Evolutionary conservation across 495 filamentous ascomycete genomes (phyloP), one percentile per base, ranked within the genome.

Genomic region (Neurospora africana): DNA sequence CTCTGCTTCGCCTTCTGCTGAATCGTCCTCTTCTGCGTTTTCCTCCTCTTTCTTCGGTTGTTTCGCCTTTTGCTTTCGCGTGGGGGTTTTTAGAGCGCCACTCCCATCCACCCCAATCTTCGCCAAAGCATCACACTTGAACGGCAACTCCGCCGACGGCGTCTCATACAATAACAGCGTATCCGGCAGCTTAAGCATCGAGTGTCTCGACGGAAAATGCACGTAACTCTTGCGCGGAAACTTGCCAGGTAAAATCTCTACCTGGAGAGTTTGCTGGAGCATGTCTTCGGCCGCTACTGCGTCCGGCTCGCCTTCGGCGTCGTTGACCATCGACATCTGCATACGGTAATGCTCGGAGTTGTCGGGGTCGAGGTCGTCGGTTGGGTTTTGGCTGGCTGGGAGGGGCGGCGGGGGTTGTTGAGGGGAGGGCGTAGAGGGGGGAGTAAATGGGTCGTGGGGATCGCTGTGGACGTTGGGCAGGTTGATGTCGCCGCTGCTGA

Each of bases 101-200:
- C 19, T 44, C 44, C 44, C 21, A 2, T 53, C 21, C 47, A 5
- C 11, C n/a, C 11, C 27, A 1, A 65, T 35, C 53, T 30, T 33
- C 0, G 53, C 53, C 53, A 65, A 65, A 65, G 53, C 53, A 65
- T 65, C 53, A 27, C 53, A 65, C 23, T 65, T 65, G 1, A 65
- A 65, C 6, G 53, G 53, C 15, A 35, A 27, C 53, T 65, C 53
- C 2, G 67, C 69, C 30, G 74, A 70, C 9, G 76, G 47, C 17
- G 71, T 69, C 17, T 81, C 79, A 70, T 84, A 70, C 10, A 84
- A 40, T 7, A 86, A 67, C 6, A 86, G 58, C 8, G 76, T 74
- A 41, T 77, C 73, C 17, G 84, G 84, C 3, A 85, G 78, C 39
- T 76, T 74, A 1, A 84, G 77, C 15, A 75, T 79, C 8, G 82